Evolutionary conservation across 1,284 basidiomycete genomes (phyloP).

Genomic region (Austroboletus novae-zelandiae): DNA sequence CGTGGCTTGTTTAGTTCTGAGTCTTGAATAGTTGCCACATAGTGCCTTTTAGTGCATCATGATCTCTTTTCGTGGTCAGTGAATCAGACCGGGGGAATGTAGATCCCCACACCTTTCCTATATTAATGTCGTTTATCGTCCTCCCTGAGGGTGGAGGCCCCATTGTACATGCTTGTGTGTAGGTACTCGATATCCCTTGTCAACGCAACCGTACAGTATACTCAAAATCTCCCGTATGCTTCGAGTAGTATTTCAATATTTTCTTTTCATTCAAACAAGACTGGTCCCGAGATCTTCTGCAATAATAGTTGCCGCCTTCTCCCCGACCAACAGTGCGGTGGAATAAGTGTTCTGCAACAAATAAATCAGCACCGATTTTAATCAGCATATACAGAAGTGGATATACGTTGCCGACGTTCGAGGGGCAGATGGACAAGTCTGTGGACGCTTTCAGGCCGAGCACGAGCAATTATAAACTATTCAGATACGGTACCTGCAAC

Average conservation of each 20-base stretch:
- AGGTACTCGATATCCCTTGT: too few species aligned
- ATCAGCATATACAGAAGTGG: not conserved
- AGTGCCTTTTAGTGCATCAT: slow-evolving; percentile 45
- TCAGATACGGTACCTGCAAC: slow-evolving; percentile 1
- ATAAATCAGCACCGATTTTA: not conserved
- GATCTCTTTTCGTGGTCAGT: not conserved
- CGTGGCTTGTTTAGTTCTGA: slow-evolving; percentile 1
- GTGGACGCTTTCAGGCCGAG: not conserved
- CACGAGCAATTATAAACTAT: not conserved
- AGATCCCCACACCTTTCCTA: too few species aligned
- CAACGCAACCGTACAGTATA: too few species aligned
- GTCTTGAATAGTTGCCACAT: slow-evolving; percentile 67
- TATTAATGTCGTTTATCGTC: too few species aligned
- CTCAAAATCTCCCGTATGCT: too few species aligned
- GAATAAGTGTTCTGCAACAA: slow-evolving; percentile 15
- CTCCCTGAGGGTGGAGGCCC: too few species aligned
- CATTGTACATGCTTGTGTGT: too few species aligned
- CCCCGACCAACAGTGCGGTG: slow-evolving; percentile 13
- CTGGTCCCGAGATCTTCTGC: slow-evolving; percentile 15
- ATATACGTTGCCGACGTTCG: slow-evolving; percentile 10
- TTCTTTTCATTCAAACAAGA: not conserved
- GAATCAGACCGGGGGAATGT: too few species aligned
- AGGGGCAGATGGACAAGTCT: slow-evolving; percentile 12
- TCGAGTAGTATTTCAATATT: too few species aligned
- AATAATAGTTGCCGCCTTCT: slow-evolving; percentile 15